Conservation (phyloP, 768 basidiomycete genomes). For the Tricholoma furcatifolium region DNA sequence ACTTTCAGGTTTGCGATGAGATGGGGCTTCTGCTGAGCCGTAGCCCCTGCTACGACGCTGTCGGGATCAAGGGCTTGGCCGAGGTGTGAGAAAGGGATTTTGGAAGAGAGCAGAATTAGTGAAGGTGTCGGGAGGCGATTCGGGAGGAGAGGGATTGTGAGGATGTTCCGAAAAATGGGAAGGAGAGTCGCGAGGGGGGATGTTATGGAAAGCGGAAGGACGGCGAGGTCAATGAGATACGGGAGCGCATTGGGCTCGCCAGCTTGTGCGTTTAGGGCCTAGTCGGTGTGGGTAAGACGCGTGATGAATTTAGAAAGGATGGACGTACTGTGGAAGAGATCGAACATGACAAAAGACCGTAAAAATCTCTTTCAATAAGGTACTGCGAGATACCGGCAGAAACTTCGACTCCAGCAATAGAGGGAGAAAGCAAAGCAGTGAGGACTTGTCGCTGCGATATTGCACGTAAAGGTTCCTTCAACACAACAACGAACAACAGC, state of each 20-base stretch:
- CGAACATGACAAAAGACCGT: slow-evolving; percentile 38
- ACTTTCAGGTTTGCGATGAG: slow-evolving; percentile 71
- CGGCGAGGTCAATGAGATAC: slow-evolving; percentile 44
- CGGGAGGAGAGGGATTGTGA: slow-evolving; percentile 77
- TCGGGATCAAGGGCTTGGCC: slow-evolving; percentile 21
- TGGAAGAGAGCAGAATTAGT: slow-evolving; percentile 62
- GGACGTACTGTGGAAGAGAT: slow-evolving; percentile 49
- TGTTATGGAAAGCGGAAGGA: slow-evolving; percentile 36
- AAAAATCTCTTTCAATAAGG: slow-evolving; percentile 46
- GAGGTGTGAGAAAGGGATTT: slow-evolving; percentile 53
- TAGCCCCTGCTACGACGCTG: slow-evolving; percentile 26
- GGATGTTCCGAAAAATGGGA: slow-evolving; percentile 49
- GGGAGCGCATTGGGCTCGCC: slow-evolving; percentile 50
- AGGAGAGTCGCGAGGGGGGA: slow-evolving; percentile 31
- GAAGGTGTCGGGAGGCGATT: slow-evolving; percentile 65
- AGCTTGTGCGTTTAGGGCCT: slow-evolving; percentile 61
- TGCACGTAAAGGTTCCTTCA: slow-evolving; percentile 46
- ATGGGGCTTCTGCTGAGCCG: slow-evolving; percentile 43
- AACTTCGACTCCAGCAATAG: slow-evolving; percentile 27
- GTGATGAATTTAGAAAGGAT: no score
- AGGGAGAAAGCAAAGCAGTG: slow-evolving; percentile 40
- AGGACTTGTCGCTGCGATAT: slow-evolving; percentile 50
- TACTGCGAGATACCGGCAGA: slow-evolving; percentile 39
- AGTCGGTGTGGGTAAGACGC: neutral
- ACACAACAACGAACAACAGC: slow-evolving; percentile 53